A percentile compares a stretch with the other conserved stretches of the same genome.
Evolutionary conservation across 257 asterid species (phyloP).

Genomic region (Datura wrightii): DNA sequence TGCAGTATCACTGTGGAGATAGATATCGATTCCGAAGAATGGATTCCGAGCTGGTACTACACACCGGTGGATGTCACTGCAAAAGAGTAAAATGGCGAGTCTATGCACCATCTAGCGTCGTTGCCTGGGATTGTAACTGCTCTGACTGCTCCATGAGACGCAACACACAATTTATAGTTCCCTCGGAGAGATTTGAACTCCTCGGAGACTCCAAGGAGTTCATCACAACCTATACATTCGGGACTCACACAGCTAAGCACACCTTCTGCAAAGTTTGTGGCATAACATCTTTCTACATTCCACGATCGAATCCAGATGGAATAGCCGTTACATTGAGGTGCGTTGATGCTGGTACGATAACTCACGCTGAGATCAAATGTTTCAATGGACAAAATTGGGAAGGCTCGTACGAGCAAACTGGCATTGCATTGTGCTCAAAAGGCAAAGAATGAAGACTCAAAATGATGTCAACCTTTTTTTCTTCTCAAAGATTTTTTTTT

Average conservation of each 20-base stretch:
- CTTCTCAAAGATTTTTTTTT: no score
- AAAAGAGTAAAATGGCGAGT: constrained; percentile 71
- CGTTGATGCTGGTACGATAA: constrained; percentile 71
- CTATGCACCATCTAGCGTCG: constrained; percentile 59
- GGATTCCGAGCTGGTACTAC: constrained; percentile 52
- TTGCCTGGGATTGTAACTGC: constrained; percentile 85
- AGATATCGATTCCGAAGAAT: neutral
- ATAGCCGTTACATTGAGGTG: constrained; percentile 62
- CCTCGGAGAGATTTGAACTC: constrained; percentile 67
- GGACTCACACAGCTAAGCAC: constrained; percentile 85
- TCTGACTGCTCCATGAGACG: constrained; percentile 86
- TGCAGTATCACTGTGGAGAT: neutral
- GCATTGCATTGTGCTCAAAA: constrained; percentile 60
- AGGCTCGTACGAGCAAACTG: constrained; percentile 45
- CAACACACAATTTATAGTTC: constrained; percentile 76
- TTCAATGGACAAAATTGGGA: constrained; percentile 84
- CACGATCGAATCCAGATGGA: constrained; percentile 86
- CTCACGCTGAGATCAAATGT: constrained; percentile 68
- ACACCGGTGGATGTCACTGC: constrained; percentile 93
- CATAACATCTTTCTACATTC: constrained; percentile 80
- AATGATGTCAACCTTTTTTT: constrained; percentile 30
- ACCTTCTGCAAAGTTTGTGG: constrained; percentile 88
- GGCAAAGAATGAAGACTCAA: constrained; percentile 29
- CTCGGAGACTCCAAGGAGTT: constrained; percentile 64
- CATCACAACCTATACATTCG: constrained; percentile 76